phyloP scores from a whole-genome alignment of 2,329 filamentous ascomycete species.

The Fusarium tjaetaba region DNA sequence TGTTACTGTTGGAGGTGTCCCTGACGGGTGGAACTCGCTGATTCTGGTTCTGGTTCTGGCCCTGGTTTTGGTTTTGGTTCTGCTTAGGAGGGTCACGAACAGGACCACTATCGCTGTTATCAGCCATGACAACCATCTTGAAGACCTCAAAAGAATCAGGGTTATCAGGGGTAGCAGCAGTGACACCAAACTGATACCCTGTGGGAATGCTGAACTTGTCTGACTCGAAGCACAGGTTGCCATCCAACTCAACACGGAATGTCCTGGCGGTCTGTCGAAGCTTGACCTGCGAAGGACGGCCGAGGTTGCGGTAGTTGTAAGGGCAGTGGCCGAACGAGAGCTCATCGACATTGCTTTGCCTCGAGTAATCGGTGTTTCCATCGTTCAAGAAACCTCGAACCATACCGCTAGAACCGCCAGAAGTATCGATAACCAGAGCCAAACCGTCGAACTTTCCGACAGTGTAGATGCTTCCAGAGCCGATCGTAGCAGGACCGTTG shows the following conservation, averaged over 20 bases:
- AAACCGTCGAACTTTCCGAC: conserved; percentile 89
- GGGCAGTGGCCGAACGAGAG: conserved; percentile 94
- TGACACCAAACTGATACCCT: conserved; percentile 87
- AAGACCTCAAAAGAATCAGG: conserved; percentile 96
- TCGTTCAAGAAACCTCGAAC: conserved; percentile 95
- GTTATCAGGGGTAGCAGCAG: conserved; percentile 87
- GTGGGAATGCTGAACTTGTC: conserved; percentile 79
- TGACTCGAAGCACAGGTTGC: conserved; percentile 83
- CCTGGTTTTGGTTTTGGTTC: conserved; percentile 8
- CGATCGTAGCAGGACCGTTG: conserved; percentile 72
- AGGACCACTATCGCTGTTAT: conserved; percentile 49
- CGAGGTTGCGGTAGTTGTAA: conserved; percentile 91
- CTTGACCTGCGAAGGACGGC: conserved; percentile 82
- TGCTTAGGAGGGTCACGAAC: conserved; percentile 44
- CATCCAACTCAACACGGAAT: conserved; percentile 85
- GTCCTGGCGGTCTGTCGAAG: conserved; percentile 70
- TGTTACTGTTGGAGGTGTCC: conserved; percentile 41
- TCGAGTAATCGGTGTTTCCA: conserved; percentile 80
- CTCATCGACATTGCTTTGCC: conserved; percentile 78
- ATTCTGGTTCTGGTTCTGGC: conserved; percentile 17
- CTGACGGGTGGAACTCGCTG: conserved; percentile 14
- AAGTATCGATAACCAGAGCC: conserved; percentile 84
- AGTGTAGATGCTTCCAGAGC: conserved; percentile 83
- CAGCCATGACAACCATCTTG: conserved; percentile 80
- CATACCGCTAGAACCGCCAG: conserved; percentile 80